Base-by-base conservation (phyloP, 2,329 filamentous ascomycete genomes). In the Cercospora sp. region DNA sequence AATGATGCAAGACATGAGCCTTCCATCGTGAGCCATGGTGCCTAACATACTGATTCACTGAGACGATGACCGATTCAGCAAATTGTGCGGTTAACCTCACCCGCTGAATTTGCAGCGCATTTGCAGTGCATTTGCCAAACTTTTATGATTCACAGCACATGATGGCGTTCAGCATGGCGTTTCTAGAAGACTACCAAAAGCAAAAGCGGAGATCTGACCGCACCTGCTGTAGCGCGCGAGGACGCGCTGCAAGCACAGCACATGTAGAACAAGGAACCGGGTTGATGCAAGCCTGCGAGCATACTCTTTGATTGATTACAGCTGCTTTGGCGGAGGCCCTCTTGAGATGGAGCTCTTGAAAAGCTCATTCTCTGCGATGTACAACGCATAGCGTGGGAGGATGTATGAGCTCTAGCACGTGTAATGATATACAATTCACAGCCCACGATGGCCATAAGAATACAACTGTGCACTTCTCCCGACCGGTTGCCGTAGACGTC, bases 241-340 rank as follows among this genome's bases (percentile, higher is more conserved):
- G 70, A 61, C 58, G 45, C 30, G 62, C 51, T 60, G 64, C 58
- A 51, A 68, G 67, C 63, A 66, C 64, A 65, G 67, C 63, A 68
- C 60, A 70, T 72, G 70, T 70, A 72, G 58, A 69, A 72, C 65
- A 70, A 66, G 66, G 68, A 62, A 62, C 63, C 65, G 60, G 51
- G 59, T 62, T 53, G 20, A 53, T 63, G 26, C 45, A 42, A 53
- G 60, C 61, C 61, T 48, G 51, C 53, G 51, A 59, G 62, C 62
- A 64, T 58, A 26, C 18, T 57, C 23, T 48, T 30, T 64, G 55
- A 59, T 59, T 36, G 30, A 59, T 36, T 20, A 36, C 55, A 64
- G 57, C 48, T 59, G 62, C 62, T 64, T 59, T 63, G 45, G 61
- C 13, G 30, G 36, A 55, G 48, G 23, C 23, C 16, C 23, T 55